Base-by-base conservation (phyloP, 441 rosid species). In the Isatis lusitanica region DNA sequence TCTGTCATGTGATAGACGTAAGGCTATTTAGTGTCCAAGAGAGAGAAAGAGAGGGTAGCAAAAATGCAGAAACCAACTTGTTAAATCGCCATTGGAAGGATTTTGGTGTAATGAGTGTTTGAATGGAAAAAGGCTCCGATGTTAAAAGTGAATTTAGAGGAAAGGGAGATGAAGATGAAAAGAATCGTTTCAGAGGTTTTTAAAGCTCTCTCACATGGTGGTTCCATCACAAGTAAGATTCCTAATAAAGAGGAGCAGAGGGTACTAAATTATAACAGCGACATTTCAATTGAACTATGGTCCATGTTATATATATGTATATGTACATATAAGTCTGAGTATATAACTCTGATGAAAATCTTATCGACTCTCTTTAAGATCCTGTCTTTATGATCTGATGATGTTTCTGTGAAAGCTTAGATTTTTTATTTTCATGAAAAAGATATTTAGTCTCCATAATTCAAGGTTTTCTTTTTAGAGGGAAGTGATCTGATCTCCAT, bases 1-100 rank as follows among this genome's bases (percentile, higher is more conserved):
- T 70, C 46, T 46, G 21, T 75, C 79, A 75, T 69, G 74, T 75
- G 61, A 76, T 70, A 75, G 53, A 63, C 66, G 38, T 47, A 62
- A 52, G 56, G 9, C 64, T 44, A 47, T 68, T 44, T 53, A 66
- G 40, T 48, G 46, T 57, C 38, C 16, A 44, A 28, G 16, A 44
- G 21, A 43, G 64, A 58, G 53, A 68, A 28, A 55, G 31, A 26
- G 10, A 44, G 51, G 7, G 30, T 35, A n/a, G 46, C 43, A 43
- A 69, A 44, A 57, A 7, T 28, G 26, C 72, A 55, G 42, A 55
- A 30, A 57, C 44, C 43, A 24, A 35, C 60, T 70, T 60, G 67
- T 48, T 48, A 60, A 48, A 26, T 60, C 26, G 35, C 33, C 9
- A 51, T 5, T 62, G 36, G 61, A 63, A 43, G 62, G 40, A 5